Base-by-base conservation (phyloP, 352 stramenopile species). In the Phytophthora multivora region DNA sequence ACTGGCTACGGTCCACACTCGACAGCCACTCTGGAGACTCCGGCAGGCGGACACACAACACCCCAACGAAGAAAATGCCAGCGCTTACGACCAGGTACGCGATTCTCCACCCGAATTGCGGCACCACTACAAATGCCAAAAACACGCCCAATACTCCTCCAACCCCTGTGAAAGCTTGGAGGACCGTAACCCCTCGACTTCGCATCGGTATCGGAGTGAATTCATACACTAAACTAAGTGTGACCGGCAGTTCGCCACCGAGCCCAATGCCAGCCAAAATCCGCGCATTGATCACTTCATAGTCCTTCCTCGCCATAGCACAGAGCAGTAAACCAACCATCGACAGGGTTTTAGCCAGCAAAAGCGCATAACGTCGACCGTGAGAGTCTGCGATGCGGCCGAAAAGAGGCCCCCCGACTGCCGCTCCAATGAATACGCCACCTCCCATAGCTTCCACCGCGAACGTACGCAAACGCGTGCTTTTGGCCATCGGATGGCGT, bases 11-110 rank as follows among this genome's bases (percentile, higher is more conserved):
- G 2, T 52, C 69, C 1, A 66, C 56, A 51, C 51, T 68, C 16
- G 52, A 60, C 39, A 81, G 42, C 73, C 73, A 81, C 10, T 62
- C 67, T 11, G 73, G 69, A 38, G 73, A 81, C 15, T 81, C 73
- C 5, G 73, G 66, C 10, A 77, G 39, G 2, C 47, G 33, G 16
- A 76, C 33, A 10, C 73, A 66, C 16, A 69, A 18, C 25, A 61
- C 45, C 5, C 52, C 52, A 5, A 49, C 53, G 33, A 71, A 70
- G 40, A 79, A 4, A 3, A 75, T 62, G 10, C 56, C 53, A 7
- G 52, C 58, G 28, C 49, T 61, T 5, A 71, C 62, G 7, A 48
- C n/a, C 31, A 61, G 16, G 50, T 77, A 79, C 26, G 73, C 60
- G 8, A 35, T 16, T 53, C 66, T 63, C 73, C 66, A 79, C 18